phyloP scores from a whole-genome alignment of 768 basidiomycete species.

The Dioszegia crocea region DNA sequence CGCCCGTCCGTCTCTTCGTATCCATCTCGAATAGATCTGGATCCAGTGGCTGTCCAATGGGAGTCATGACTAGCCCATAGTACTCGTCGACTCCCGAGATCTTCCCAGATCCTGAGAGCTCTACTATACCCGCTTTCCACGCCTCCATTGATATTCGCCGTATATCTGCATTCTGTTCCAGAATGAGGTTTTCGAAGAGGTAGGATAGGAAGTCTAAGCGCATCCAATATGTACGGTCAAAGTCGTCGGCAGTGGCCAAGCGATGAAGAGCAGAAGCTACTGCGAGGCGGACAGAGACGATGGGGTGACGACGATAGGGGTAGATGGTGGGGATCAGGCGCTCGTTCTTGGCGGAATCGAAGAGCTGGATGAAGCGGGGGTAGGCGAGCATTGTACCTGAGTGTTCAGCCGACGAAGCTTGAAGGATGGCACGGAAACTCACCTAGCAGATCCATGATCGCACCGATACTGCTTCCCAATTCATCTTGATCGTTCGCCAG shows the following conservation, averaged over 20 bases:
- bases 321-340: constrained; percentile 1
- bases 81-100: constrained; percentile 55
- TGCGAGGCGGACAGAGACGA: constrained; percentile 82
- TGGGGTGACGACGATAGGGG: constrained; percentile 92
- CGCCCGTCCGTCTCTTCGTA: constrained; percentile 48
- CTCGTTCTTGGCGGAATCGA: background rate
- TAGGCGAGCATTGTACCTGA: constrained; percentile 2
- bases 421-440: constrained; percentile 14
- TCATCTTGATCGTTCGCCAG: constrained; percentile 92
- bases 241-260: constrained; percentile 72
- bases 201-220: constrained; percentile 69
- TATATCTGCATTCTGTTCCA: constrained; percentile 83
- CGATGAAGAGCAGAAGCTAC: constrained; percentile 83
- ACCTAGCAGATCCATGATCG: constrained; percentile 98
- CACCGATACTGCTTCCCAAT: constrained; percentile 88
- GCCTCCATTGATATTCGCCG: constrained; percentile 66
- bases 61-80: constrained; percentile 85
- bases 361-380: background rate
- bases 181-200: constrained; percentile 87
- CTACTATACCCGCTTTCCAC: constrained; percentile 69
- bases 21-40: constrained; percentile 65
- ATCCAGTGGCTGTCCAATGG: constrained; percentile 75
- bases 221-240: constrained; percentile 73
- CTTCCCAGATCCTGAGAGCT: constrained; percentile 42
- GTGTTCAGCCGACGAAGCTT: background rate